phyloP scores from a whole-genome alignment of 805 yeast genomes.

The Wickerhamiella azymoides region DNA sequence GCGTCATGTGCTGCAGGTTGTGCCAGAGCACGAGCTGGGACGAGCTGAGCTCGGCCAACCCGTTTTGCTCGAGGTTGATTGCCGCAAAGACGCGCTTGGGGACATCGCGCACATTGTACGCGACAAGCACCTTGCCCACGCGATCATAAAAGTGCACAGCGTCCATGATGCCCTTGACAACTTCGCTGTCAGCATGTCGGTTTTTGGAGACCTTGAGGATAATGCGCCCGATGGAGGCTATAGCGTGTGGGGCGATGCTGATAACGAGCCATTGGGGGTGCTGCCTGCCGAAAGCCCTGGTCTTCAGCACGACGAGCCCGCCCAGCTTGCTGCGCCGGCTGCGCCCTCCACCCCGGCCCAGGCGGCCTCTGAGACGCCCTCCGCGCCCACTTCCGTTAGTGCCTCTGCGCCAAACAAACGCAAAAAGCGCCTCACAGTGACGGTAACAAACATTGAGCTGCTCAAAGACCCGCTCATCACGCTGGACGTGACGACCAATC shows the following conservation, averaged over 20 bases:
- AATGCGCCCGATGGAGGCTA: conserved; percentile 20
- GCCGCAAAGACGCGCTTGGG: background rate
- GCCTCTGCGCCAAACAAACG: background rate
- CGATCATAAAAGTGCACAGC: conserved; percentile 13
- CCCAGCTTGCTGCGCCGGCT: background rate
- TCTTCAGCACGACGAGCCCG: background rate
- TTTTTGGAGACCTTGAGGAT: conserved; percentile 20
- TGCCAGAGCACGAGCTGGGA: conserved; percentile 22
- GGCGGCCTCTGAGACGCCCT: background rate
- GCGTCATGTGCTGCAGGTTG: conserved; percentile 17
- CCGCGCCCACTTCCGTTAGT: background rate
- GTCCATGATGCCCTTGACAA: conserved; percentile 9
- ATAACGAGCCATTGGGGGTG: background rate
- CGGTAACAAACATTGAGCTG: conserved; percentile 57
- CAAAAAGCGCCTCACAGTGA: conserved; percentile 34
- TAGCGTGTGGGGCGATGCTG: background rate
- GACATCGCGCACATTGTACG: conserved; percentile 6
- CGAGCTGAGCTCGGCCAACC: conserved; percentile 17
- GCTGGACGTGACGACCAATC: conserved; percentile 53
- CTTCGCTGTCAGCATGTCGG: conserved; percentile 6
- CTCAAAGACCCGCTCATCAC: conserved; percentile 67
- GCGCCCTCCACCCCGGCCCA: background rate
- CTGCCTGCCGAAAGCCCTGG: background rate
- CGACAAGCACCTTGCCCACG: conserved; percentile 10
- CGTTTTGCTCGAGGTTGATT: background rate